Base-by-base conservation (phyloP, 192 early-diverging fungal species). In the Dissophora globulifera region DNA sequence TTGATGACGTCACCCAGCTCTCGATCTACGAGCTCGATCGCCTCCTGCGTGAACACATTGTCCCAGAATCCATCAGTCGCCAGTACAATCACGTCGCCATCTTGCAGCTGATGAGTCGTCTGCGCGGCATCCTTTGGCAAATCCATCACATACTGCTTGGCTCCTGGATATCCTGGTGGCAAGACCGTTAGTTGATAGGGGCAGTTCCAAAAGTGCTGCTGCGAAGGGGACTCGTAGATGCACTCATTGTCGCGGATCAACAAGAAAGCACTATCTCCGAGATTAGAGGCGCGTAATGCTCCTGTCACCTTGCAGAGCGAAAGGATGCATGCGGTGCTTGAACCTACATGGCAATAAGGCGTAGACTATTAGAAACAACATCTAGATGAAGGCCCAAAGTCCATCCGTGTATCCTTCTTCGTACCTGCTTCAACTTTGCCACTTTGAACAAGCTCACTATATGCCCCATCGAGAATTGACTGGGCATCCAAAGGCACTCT, bases 191-290 rank as follows among this genome's bases (percentile, higher is more conserved):
- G 62, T 62, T 88, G 86, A 61, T 86, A 88, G 52, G 86, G 86
- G 56, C 86, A 88, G 48, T 88, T 88, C 61, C 85, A 88, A 54
- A 86, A 88, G 69, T 88, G 86, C 38, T 88, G 86, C 32, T 88
- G 86, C 12, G 83, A 82, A 9, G 86, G 84, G 10, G 81, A 83
- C 48, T 88, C 86, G 55, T 83, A 88, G 9, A 88, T 71, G 22
- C 85, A 70, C 33, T 78, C 68, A 41, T 83, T 70, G 60, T 84
- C 78, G 16, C 86, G 84, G 50, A 88, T 85, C 23, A 88, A 57
- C 29, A 88, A 41, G 50, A 78, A 88, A 6, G 86, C 86, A 50
- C 83, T 85, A 41, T 88, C 86, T 7, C 86, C 86, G 12, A 88
- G 57, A 26, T 84, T 85, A 35, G 83, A 84, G 13, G 84, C 81